Base-by-base conservation (phyloP, 192 early-diverging fungal species). In the Linderina pennispora region DNA sequence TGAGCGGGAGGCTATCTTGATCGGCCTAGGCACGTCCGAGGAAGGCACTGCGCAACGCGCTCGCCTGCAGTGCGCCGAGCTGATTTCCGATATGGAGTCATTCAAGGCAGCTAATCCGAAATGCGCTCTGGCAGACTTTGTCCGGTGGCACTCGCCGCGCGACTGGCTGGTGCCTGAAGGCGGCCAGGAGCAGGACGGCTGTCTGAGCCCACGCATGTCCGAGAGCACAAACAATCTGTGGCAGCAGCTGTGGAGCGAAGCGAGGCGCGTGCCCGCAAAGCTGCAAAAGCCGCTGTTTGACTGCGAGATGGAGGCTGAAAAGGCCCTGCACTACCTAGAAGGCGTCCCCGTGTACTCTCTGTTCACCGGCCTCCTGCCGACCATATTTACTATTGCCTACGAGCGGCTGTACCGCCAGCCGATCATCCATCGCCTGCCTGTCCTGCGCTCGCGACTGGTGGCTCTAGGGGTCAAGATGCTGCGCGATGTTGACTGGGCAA, bases 21-120 rank as follows among this genome's bases (percentile, higher is more conserved):
- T 88, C 55, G 78, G 76, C 13, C 73, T 91, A 23, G 92, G 90
- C 2, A 80, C 84, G 1, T 83, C 87, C 0, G 50, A 57, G 14
- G 79, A 82, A 42, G 90, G 84, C 10, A 79, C 84, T 1, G 78
- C 79, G 41, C 65, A 82, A 47, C 75, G 91, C 8, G 89, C 87
- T 1, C 66, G 80, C 46, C 71, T 91, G 45, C 90, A 93, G 42
- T 87, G 85, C 32, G 80, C 73, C 0, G 84, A 88, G 37, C 58
- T 66, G 1, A 48, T 76, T 23, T 67, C 64, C 48, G 90, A 95
- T 53, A 92, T 96, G 90, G 74, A 87, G 52, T 84, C 90, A 13
- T 96, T 96, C 65, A 96, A 96, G 53, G 92, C 92, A 3, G 92
- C 92, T 8, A 96, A 96, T 53, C 89, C 92, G 0, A 68, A 77